phyloP scores from a whole-genome alignment of 768 basidiomycete genomes.

The Leccinum olivaceopallidum region DNA sequence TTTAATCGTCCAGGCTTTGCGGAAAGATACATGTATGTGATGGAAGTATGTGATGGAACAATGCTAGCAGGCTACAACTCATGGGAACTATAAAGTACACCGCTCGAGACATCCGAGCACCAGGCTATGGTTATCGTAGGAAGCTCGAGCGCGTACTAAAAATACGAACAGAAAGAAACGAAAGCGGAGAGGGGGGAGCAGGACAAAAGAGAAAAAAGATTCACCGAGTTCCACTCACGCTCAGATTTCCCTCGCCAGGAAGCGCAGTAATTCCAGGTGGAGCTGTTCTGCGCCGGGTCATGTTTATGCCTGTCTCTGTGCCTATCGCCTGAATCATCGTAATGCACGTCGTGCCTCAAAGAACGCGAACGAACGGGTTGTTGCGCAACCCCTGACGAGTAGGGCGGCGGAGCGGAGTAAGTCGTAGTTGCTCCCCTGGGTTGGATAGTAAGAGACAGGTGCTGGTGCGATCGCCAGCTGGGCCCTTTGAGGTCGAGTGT shows the following conservation, averaged over 20 bases:
- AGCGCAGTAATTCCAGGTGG: constrained; percentile 17
- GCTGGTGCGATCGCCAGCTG: constrained; percentile 9
- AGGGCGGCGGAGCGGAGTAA: constrained; percentile 22
- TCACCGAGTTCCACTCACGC: not conserved
- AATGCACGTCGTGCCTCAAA: constrained; percentile 16
- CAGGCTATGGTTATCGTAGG: constrained; percentile 8
- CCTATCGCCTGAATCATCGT: constrained; percentile 12
- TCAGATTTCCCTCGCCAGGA: constrained; percentile 4
- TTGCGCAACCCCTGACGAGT: constrained; percentile 19
- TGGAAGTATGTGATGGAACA: not conserved
- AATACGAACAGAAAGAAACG: not conserved
- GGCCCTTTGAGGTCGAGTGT: constrained; percentile 14
- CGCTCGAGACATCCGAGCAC: not conserved
- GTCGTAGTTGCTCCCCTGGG: not conserved
- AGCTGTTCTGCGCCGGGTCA: constrained; percentile 1
- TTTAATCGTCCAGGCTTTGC: not conserved
- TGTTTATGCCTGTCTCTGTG: constrained; percentile 15
- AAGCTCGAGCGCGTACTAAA: not conserved
- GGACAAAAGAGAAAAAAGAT: not conserved
- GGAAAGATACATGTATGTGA: not conserved
- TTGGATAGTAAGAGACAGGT: constrained; percentile 1
- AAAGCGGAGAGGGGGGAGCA: not conserved
- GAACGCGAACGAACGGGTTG: constrained; percentile 18
- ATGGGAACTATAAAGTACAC: not conserved
- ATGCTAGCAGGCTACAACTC: not conserved